Evolutionary conservation across 139 green algal species (phyloP).

Genomic region (Chlorella vulgaris): DNA sequence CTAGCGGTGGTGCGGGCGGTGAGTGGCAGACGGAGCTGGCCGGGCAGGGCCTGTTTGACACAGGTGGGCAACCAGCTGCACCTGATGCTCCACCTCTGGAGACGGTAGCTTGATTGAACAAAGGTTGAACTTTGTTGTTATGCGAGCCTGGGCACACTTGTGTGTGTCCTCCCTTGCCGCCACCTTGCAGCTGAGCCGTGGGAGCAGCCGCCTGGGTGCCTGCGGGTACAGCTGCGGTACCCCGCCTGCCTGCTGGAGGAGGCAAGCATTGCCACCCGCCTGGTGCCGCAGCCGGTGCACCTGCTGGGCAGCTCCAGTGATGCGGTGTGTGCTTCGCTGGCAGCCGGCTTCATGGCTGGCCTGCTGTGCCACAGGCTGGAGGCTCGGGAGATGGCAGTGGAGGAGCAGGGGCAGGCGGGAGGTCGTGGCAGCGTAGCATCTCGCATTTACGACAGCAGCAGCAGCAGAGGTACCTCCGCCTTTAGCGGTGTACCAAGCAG

Average conservation of each 20-base stretch:
- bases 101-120: too few species aligned
- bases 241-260: constrained; percentile 24
- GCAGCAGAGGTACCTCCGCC: not conserved
- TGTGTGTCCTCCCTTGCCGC: too few species aligned
- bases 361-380: constrained; percentile 17
- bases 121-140: too few species aligned
- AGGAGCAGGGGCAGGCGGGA: not conserved
- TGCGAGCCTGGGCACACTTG: too few species aligned
- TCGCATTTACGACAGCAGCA: not conserved
- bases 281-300: constrained; percentile 17
- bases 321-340: constrained; percentile 15
- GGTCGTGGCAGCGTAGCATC: not conserved
- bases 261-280: not conserved
- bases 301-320: constrained; percentile 13
- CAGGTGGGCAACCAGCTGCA: not conserved
- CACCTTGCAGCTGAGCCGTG: constrained; percentile 25
- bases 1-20: constrained; percentile 28
- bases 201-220: constrained; percentile 30
- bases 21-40: constrained; percentile 25
- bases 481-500: too few species aligned
- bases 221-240: constrained; percentile 37
- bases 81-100: too few species aligned
- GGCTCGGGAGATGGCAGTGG: constrained; percentile 5
- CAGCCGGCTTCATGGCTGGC: constrained; percentile 16
- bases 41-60: constrained; percentile 39